Evolutionary conservation across 2,329 filamentous ascomycete species (phyloP).

Genomic region (Lachnellula hyalina): DNA sequence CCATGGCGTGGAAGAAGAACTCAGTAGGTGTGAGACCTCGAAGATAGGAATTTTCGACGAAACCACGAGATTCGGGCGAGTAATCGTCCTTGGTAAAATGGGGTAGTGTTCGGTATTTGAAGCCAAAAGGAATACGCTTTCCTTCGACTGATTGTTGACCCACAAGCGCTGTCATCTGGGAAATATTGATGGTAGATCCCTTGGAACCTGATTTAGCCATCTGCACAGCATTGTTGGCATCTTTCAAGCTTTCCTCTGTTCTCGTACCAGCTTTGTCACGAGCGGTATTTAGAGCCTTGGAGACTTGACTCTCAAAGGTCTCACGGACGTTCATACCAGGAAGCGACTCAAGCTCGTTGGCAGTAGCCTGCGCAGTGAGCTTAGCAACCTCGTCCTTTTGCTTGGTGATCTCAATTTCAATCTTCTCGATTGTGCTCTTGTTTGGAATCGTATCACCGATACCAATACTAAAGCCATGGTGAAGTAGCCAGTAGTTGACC

Average conservation of each 20-base stretch:
- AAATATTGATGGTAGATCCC: conserved; percentile 95
- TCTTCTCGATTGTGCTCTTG: conserved; percentile 65
- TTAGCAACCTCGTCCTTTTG: conserved; percentile 68
- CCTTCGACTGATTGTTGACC: conserved; percentile 97
- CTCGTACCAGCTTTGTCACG: conserved; percentile 92
- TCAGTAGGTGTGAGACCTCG: conserved; percentile 84
- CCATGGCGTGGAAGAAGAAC: conserved; percentile 98
- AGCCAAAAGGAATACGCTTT: conserved; percentile 87
- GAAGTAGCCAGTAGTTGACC: conserved; percentile 83
- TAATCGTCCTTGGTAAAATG: conserved; percentile 93
- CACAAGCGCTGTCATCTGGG: conserved; percentile 96
- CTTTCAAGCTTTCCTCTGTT: conserved; percentile 88
- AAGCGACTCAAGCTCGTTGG: conserved; percentile 82
- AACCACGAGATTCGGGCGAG: conserved; percentile 91
- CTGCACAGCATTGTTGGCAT: conserved; percentile 85
- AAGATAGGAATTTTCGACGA: conserved; percentile 97
- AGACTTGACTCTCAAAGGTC: conserved; percentile 96
- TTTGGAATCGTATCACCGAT: conserved; percentile 86
- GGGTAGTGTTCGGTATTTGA: conserved; percentile 89
- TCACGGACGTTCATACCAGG: conserved; percentile 98
- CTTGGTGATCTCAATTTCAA: conserved; percentile 68
- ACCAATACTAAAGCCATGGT: conserved; percentile 92
- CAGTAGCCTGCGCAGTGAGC: conserved; percentile 73
- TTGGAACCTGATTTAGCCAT: conserved; percentile 98
- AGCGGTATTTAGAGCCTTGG: conserved; percentile 86